Evolutionary conservation across 1,139 yeast genomes (phyloP), one percentile per base, ranked within the genome.

Genomic region (Tardiomyces digboiensis): DNA sequence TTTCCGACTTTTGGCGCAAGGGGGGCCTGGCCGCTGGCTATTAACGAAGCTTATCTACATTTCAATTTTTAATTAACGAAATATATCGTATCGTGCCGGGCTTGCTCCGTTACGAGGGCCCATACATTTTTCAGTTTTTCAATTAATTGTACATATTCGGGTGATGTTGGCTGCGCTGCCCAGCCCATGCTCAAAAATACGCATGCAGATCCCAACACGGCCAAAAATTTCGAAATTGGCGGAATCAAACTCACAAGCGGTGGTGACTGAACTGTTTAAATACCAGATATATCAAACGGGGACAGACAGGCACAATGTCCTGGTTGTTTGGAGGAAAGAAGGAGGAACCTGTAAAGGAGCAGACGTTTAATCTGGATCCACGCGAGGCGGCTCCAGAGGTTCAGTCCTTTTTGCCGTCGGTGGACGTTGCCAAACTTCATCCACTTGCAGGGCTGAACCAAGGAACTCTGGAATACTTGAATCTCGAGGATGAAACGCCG

Each of bases 401-500:
- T 36, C 74, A 82, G 43, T 69, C 71, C 48, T 77, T 78, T 59
- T 72, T 80, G 58, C 84, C 82, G 19, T 74, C 72, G 20, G 71
- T 84, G 51, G 95, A 87, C 60, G 72, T 88, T 20, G 67, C 85
- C 44, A 75, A 75, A 62, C 74, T 91, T 59, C 98, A 91, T 64
- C 98, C 97, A 39, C 74, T 91, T 59, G 97, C 97, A 1, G 96
- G 96, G 12, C 75, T 91, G 54, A 70, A 64, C 48, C 89, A 84
- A 52, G 94, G 89, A 42, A 94, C 91, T 42, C 77, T 91, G 47
- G 97, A 91, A 64, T 91, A 82, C 64, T 71, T 91, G 58, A 95
- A 88, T 56, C 73, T 91, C 52, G 97, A 91, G 60, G 93, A 83
- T 49, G 95, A 85, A 58, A 74, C 81, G 53, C 70, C 88, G 52